These are phyloP conservation scores for Neonectria faginata DNA, from an alignment of 2,329 filamentous ascomycete species.

Conservation along the genomic window DNA sequence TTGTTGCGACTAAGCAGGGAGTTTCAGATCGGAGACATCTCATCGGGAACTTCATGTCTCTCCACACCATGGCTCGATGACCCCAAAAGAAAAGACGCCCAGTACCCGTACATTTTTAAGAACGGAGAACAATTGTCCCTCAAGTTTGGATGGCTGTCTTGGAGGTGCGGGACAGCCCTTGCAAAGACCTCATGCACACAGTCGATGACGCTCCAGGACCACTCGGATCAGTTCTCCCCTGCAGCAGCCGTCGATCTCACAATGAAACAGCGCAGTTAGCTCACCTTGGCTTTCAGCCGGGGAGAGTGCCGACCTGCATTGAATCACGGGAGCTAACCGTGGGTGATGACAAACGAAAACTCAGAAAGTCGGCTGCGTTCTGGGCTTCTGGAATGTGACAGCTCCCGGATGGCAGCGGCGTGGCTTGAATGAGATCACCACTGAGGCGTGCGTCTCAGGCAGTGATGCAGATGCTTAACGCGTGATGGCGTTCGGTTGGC, in stretches of 20 bases:
- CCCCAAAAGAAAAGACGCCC: not conserved
- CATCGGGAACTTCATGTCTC: not conserved
- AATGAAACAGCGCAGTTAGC: not conserved
- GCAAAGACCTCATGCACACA: not conserved
- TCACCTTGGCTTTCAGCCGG: not conserved
- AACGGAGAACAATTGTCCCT: not conserved
- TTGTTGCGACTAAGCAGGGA: not conserved
- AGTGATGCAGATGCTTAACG: not conserved
- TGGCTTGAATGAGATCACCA: not conserved
- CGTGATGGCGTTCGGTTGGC: not conserved
- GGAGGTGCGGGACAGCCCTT: not conserved
- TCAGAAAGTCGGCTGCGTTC: not conserved
- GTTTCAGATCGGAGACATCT: not conserved
- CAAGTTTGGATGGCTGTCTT: not conserved
- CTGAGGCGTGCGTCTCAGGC: not conserved
- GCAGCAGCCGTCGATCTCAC: not conserved
- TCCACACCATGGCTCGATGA: not conserved
- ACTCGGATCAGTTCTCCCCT: not conserved
- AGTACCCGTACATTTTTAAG: not conserved
- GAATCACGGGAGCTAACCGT: not conserved
- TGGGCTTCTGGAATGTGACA: constrained; percentile 6
- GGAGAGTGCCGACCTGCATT: not conserved
- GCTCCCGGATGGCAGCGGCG: not conserved
- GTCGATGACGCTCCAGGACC: not conserved
- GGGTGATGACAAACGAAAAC: not conserved